Percentiles rank a stretch among this genome's conserved stretches.
Evolutionary conservation across 2,329 filamentous ascomycete genomes (phyloP).

Genomic region (Sclerotinia nivalis): DNA sequence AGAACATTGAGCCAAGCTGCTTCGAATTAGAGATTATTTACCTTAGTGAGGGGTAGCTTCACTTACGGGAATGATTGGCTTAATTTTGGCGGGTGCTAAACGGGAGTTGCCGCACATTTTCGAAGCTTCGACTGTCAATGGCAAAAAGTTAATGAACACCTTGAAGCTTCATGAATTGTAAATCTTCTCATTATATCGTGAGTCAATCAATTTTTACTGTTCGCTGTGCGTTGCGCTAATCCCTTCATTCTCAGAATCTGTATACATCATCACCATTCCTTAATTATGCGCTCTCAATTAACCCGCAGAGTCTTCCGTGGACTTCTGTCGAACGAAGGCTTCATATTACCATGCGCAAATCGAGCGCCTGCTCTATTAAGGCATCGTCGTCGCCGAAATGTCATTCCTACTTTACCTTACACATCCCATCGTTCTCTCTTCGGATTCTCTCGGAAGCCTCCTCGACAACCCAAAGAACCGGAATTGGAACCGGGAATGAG

Average conservation of each 20-base stretch:
- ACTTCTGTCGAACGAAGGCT: conserved; percentile 53
- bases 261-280: conserved; percentile 27
- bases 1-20: background rate
- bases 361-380: conserved; percentile 27
- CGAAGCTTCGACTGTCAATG: background rate
- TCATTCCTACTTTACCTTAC: conserved; percentile 29
- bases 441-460: conserved; percentile 60
- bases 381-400: conserved; percentile 38
- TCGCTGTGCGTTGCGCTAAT: background rate
- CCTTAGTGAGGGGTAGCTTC: conserved; percentile 16
- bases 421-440: conserved; percentile 51
- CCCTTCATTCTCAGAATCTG: background rate
- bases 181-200: background rate
- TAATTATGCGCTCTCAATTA: conserved; percentile 58
- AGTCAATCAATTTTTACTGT: background rate
- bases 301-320: conserved; percentile 60
- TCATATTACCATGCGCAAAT: conserved; percentile 40
- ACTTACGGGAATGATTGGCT: background rate
- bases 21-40: background rate
- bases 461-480: conserved; percentile 60
- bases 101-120: conserved; percentile 25
- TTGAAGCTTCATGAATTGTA: conserved; percentile 16
- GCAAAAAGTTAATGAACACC: conserved; percentile 13
- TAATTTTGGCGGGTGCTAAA: background rate
- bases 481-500: conserved; percentile 71